A percentile compares a stretch with the other conserved stretches of the same genome.
phyloP scores from a whole-genome alignment of 1,284 basidiomycete genomes.

The Sporisorium sorghi region DNA sequence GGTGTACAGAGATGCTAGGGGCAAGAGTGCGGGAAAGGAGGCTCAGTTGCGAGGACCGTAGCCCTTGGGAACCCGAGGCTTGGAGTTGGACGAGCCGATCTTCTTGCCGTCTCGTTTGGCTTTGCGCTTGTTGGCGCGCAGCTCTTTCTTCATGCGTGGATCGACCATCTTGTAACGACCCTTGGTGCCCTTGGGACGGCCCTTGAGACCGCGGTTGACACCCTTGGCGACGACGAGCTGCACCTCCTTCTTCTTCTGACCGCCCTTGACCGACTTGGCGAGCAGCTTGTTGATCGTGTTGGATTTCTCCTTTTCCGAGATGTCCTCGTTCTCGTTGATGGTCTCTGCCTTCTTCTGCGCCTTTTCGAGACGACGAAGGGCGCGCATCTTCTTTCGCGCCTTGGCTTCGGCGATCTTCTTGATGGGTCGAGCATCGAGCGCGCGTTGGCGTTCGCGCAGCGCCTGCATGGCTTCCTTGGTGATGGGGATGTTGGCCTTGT shows the following conservation, averaged over 20 bases:
- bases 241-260: slow-evolving; percentile 78
- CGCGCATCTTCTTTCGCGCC: slow-evolving; percentile 93
- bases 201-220: slow-evolving; percentile 86
- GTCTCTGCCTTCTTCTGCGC: slow-evolving; percentile 97
- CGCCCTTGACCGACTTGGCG: slow-evolving; percentile 75
- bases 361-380: slow-evolving; percentile 85
- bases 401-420: slow-evolving; percentile 99
- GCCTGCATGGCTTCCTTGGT: slow-evolving; percentile 94
- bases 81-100: slow-evolving; percentile 51
- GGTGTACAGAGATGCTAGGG: slow-evolving; percentile 19
- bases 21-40: too few species aligned
- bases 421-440: slow-evolving; percentile 95
- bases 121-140: slow-evolving; percentile 63
- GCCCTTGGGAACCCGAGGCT: slow-evolving; percentile 56
- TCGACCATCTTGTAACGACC: slow-evolving; percentile 72
- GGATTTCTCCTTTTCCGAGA: slow-evolving; percentile 87
- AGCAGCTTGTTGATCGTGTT: slow-evolving; percentile 92
- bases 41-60: slow-evolving; percentile 51
- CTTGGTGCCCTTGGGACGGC: slow-evolving; percentile 94
- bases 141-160: slow-evolving; percentile 67
- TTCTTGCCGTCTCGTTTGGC: slow-evolving; percentile 67
- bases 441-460: slow-evolving; percentile 88
- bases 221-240: slow-evolving; percentile 95
- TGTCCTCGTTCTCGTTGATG: slow-evolving; percentile 84
- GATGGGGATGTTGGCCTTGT: slow-evolving; percentile 93